Percentiles rank a stretch among this genome's conserved stretches.
These are phyloP conservation scores for Penicillium steckii DNA, from an alignment of 495 filamentous ascomycete species.

Conservation along the genomic window DNA sequence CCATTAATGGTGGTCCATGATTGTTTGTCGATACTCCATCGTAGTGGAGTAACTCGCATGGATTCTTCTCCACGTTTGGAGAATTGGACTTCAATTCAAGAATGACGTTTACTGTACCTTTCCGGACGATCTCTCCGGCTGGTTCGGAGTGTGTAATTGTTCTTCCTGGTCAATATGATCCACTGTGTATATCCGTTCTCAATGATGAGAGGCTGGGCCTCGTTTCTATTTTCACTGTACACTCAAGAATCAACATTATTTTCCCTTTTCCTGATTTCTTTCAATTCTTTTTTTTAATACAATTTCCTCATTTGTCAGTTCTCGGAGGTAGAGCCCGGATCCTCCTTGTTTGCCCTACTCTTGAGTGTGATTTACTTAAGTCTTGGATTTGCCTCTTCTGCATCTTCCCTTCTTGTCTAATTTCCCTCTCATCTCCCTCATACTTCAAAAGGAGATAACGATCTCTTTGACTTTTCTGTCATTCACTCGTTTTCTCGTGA, in stretches of 20 bases:
- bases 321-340: slow-evolving; percentile 12
- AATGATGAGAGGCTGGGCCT: slow-evolving; percentile 1
- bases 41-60: slow-evolving; percentile 10
- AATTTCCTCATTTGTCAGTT: not conserved
- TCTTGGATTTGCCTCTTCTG: slow-evolving; percentile 3
- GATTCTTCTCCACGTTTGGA: slow-evolving; percentile 14
- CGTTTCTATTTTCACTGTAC: slow-evolving; percentile 16
- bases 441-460: not conserved
- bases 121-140: slow-evolving; percentile 20
- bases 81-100: slow-evolving; percentile 9
- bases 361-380: no score
- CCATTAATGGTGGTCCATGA: slow-evolving; percentile 12
- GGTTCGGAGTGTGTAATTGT: slow-evolving; percentile 14
- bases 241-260: no score
- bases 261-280: no score
- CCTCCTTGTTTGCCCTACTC: not conserved
- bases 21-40: not conserved
- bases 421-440: not conserved
- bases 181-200: slow-evolving; percentile 11
- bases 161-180: slow-evolving; percentile 5
- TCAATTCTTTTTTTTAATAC: no score
- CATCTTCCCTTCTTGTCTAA: not conserved
- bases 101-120: slow-evolving; percentile 22
- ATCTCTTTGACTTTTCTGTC: not conserved
- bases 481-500: slow-evolving; percentile 18